Percentiles rank a stretch among this genome's conserved stretches.
These are phyloP conservation scores for Xylaria sp. DNA, from an alignment of 2,329 filamentous ascomycete genomes.

Conservation along the genomic window DNA sequence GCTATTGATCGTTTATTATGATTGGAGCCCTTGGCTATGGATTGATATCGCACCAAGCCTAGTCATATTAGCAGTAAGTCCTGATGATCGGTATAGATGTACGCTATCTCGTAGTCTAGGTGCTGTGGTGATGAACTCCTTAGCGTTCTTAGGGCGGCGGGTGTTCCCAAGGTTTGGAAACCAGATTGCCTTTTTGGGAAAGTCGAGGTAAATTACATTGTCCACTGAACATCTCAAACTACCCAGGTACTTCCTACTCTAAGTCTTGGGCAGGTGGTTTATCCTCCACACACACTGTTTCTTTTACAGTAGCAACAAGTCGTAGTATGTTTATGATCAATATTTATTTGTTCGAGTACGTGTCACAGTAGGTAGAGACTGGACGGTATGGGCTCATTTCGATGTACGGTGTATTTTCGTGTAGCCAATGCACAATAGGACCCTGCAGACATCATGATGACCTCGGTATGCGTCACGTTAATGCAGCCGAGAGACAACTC, in stretches of 20 bases:
- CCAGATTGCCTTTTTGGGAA: constrained; percentile 40
- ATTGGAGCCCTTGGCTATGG: background rate
- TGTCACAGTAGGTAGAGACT: constrained; percentile 9
- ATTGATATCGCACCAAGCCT: background rate
- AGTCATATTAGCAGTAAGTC: background rate
- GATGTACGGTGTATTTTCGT: constrained; percentile 14
- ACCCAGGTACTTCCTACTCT: background rate
- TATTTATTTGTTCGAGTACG: background rate
- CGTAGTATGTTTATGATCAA: background rate
- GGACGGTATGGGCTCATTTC: constrained; percentile 25
- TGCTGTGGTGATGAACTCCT: background rate
- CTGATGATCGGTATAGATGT: constrained; percentile 3
- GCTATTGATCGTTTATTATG: constrained; percentile 23
- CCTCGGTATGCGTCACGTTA: constrained; percentile 37
- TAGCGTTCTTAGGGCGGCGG: constrained; percentile 39
- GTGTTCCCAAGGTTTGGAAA: constrained; percentile 35
- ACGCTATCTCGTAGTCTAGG: background rate
- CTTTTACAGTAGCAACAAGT: background rate
- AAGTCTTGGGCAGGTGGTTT: background rate
- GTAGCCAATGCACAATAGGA: constrained; percentile 27
- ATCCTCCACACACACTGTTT: background rate
- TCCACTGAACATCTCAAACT: constrained; percentile 1
- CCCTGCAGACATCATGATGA: constrained; percentile 40
- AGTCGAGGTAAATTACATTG: constrained; percentile 25
- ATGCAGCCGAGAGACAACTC: constrained; percentile 43